Evolutionary conservation across 2,329 filamentous ascomycete genomes (phyloP).

Genomic region (Cercospora citrullina): DNA sequence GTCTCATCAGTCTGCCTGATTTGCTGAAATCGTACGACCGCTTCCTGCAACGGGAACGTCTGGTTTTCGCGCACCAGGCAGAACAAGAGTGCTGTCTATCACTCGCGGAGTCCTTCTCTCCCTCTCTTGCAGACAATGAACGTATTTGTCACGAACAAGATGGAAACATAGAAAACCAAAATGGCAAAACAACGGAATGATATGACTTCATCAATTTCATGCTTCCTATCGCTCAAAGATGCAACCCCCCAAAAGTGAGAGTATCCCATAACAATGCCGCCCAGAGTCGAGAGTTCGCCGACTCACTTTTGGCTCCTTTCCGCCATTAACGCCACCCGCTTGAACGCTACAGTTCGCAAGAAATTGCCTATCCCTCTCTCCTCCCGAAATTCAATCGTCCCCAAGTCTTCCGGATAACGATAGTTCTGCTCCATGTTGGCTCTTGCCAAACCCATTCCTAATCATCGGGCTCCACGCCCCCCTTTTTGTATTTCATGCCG

Average conservation of each 20-base stretch:
- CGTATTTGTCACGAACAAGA: background rate
- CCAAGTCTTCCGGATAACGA: background rate
- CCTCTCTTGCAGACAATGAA: background rate
- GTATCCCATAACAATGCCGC: background rate
- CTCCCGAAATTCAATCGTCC: background rate
- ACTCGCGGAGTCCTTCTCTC: background rate
- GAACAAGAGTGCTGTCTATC: background rate
- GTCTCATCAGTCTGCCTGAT: background rate
- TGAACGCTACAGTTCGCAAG: slow-evolving; percentile 13
- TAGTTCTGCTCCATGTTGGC: background rate
- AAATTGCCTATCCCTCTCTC: background rate
- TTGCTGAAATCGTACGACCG: background rate
- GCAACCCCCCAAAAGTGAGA: background rate
- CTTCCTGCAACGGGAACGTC: background rate
- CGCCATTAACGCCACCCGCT: slow-evolving; percentile 8
- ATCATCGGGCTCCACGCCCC: slow-evolving; percentile 30
- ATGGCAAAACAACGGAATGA: background rate
- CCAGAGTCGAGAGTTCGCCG: background rate
- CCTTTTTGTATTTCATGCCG: slow-evolving; percentile 34
- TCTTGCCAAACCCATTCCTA: slow-evolving; percentile 11
- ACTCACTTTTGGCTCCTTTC: background rate
- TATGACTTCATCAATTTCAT: background rate
- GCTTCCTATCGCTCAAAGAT: background rate
- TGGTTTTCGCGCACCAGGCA: background rate
- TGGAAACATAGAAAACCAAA: background rate